These are phyloP conservation scores for Albophoma yamanashiensis DNA, from an alignment of 2,329 filamentous ascomycete genomes.

Conservation along the genomic window DNA sequence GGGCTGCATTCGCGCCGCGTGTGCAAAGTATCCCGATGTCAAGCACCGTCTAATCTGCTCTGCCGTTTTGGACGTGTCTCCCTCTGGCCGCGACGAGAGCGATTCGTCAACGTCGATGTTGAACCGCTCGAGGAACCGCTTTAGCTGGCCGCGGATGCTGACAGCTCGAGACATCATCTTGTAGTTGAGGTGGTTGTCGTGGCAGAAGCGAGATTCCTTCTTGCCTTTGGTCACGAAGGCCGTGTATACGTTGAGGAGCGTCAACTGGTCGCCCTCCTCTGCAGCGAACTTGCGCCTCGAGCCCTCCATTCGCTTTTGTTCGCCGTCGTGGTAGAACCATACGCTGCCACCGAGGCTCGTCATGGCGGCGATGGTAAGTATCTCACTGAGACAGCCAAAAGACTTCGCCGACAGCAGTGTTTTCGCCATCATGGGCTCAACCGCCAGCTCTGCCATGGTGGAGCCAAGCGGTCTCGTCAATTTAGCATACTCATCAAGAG, in stretches of 20 bases:
- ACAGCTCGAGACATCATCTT: conserved; percentile 74
- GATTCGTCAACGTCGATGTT: conserved; percentile 60
- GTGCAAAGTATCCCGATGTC: conserved; percentile 83
- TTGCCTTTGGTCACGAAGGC: conserved; percentile 74
- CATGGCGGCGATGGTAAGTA: conserved; percentile 91
- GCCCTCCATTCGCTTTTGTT: conserved; percentile 64
- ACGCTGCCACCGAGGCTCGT: conserved; percentile 72
- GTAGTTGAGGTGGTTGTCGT: conserved; percentile 78
- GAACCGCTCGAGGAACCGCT: conserved; percentile 78
- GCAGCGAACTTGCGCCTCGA: conserved; percentile 74
- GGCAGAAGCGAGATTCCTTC: conserved; percentile 79
- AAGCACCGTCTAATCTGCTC: conserved; percentile 78
- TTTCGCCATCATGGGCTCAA: conserved; percentile 94
- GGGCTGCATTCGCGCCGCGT: conserved; percentile 86
- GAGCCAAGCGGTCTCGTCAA: conserved; percentile 80
- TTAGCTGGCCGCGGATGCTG: conserved; percentile 77
- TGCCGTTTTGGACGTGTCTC: conserved; percentile 29
- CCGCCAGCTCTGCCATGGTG: conserved; percentile 84
- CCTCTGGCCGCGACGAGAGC: conserved; percentile 24
- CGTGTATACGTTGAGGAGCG: conserved; percentile 86
- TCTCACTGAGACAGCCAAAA: conserved; percentile 74
- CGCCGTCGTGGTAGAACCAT: conserved; percentile 72
- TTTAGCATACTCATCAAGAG: conserved; percentile 81
- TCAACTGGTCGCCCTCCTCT: conserved; percentile 89
- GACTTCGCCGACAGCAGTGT: conserved; percentile 64